Evolutionary conservation across 352 stramenopile genomes (phyloP), one percentile per base, ranked within the genome.

Genomic region (Salisapilia sapeloensis): DNA sequence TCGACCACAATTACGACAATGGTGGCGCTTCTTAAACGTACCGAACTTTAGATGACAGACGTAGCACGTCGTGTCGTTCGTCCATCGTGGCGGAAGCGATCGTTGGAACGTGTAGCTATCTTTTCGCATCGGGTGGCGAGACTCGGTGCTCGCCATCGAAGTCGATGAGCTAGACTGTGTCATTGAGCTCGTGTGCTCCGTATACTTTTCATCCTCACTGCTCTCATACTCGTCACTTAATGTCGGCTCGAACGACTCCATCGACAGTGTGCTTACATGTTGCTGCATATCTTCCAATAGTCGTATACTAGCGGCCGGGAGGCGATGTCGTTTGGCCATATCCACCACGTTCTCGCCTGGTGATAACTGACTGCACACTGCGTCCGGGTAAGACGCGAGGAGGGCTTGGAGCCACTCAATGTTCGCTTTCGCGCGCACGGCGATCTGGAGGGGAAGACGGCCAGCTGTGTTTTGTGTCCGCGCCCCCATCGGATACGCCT

Each of bases 231-330:
- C 22, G 21, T 71, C 60, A 24, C 67, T 48, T 9, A 64, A 53
- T 18, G 60, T 62, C n/a, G 80, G 36, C 4, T 70, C 56, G 35
- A 80, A 65, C 12, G 62, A 52, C 18, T 77, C 52, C 1, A 66
- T 65, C 20, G 62, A 49, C 33, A 81, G 78, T 18, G 70, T 50
- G 37, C 67, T 84, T 20, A 91, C 71, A 38, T 91, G 75, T 36
- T 79, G 65, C 35, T 81, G 82, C 75, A 91, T 91, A 25, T 91
- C 75, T 35, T 91, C 75, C 0, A 91, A 47, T 21, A 91, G 43
- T 11, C 75, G 69, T 21, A 87, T 28, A n/a, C 65, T 81, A 18
- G 67, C 63, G 33, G 44, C 28, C 4, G 69, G 57, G 19, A 87
- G 38, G 0, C 40, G 57, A 10, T 54, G 50, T 34, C 84, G 83